phyloP scores from a whole-genome alignment of 768 basidiomycete species.

The Russula abietina region DNA sequence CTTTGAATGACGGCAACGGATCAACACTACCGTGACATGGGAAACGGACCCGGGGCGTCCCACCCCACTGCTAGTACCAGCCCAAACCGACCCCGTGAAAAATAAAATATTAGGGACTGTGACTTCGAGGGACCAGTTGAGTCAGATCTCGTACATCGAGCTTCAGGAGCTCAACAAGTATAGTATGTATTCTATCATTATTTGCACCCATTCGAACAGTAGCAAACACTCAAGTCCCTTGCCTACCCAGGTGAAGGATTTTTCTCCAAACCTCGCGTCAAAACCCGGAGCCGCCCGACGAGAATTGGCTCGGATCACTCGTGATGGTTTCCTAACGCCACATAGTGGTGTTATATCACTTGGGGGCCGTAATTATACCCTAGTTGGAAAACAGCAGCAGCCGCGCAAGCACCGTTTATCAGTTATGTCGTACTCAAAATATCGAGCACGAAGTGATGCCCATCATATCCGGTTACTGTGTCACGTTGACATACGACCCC shows the following conservation, averaged over 20 bases:
- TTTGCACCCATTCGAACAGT: no score
- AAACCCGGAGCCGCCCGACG: neutral
- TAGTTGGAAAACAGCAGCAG: no score
- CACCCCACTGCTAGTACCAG: neutral
- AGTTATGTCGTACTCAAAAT: constrained; percentile 41
- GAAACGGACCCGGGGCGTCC: no score
- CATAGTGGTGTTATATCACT: constrained; percentile 42
- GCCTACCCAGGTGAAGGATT: neutral
- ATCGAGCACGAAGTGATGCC: constrained; percentile 43
- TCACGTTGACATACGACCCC: constrained; percentile 44
- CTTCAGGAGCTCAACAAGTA: neutral
- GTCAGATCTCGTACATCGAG: neutral
- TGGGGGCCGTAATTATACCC: constrained; percentile 33
- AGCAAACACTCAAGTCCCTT: no score
- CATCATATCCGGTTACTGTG: constrained; percentile 38
- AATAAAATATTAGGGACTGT: neutral
- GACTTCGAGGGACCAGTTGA: neutral
- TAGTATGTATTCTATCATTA: neutral
- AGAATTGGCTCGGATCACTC: neutral
- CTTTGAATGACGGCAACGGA: neutral
- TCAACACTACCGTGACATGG: no score
- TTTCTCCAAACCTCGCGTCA: neutral
- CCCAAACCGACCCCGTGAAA: neutral
- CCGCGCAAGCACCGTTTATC: constrained; percentile 21
- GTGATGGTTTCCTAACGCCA: constrained; percentile 23